Base-by-base conservation (phyloP, 106 monocot species). In the Amphibolis antarctica region DNA sequence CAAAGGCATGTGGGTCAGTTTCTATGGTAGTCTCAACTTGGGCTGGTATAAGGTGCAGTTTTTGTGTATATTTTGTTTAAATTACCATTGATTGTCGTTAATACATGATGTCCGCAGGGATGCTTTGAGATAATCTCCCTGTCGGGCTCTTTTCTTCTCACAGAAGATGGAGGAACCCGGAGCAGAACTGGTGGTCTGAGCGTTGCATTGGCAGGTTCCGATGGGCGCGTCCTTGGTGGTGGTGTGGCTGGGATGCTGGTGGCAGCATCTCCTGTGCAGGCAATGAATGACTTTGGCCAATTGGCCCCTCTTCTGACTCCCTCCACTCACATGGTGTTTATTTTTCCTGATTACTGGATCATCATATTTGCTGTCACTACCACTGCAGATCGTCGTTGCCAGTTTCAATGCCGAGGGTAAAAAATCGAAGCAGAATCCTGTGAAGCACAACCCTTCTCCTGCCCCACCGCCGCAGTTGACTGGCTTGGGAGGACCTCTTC, bases 251-350 rank as follows among this genome's bases (percentile, higher is more conserved):
- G 89, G 46, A 84, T 89, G 82, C 71, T 94, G 28, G 52, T 78
- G 80, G 93, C 93, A 17, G 83, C 88, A 43, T 71, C 75, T 9
- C 81, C 93, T 53, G 86, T 94, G 45, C 93, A 94, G 89, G 93
- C 66, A 27, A 46, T 12, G 36, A 56, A 55, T 43, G n/a, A n/a
- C n/a, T n/a, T n/a, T n/a, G n/a, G n/a, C n/a, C n/a, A n/a, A n/a
- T 60, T 1, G 28, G 18, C 14, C 12, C 27, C 46, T 55, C 42
- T 13, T 22, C 28, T 19, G 7, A 19, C 9, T 18, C 14, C 2
- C 14, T 58, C 23, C 30, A 45, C 27, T 24, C 10, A n/a, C 53
- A 67, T 63, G 9, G 29, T 66, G 43, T 36, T 21, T 56, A 26
- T 10, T 36, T 47, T 70, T 47, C 30, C 46, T 49, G 9, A 11